Evolutionary conservation across 2,329 filamentous ascomycete genomes (phyloP), one percentile per base, ranked within the genome.

Genomic region (Stachybotrys elegans): DNA sequence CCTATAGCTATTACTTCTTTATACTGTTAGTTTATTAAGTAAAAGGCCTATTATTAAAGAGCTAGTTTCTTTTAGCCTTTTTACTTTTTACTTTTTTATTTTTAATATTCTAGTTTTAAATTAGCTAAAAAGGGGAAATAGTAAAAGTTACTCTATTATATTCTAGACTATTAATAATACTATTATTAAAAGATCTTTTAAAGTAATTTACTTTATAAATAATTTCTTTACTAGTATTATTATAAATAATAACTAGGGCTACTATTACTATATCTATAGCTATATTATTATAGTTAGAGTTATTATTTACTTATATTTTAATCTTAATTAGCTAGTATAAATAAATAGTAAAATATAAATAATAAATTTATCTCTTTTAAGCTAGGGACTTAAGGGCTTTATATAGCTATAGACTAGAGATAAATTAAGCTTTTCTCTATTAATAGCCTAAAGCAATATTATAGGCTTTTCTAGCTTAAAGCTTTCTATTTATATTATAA

Each of bases 111-210:
- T 40, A 39, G 34, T 42, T 39, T 21, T 22, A 39, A 34, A 37
- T n/a, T n/a, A n/a, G n/a, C n/a, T n/a, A n/a, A n/a, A n/a, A n/a
- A n/a, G n/a, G n/a, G n/a, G n/a, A n/a, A n/a, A n/a, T n/a, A n/a
- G n/a, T n/a, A n/a, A n/a, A n/a, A n/a, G n/a, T n/a, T n/a, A n/a
- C n/a, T 44, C 23, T 42, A 42, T 45, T 42, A 31, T 35, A 37
- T 21, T 42, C 31, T 31, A 43, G 35, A 13, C 35, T 40, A 42
- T 8, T 17, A 44, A 36, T 27, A 43, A 23, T 40, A 43, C 32
- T 39, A 31, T 40, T 27, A 23, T 40, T 21, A 32, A 9, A 9
- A 35, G 8, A 9, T 8, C 14, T 8, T 9, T 35, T n/a, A 8
- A 35, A 16, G 31, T 16, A n/a, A 9, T 13, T 8, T 8, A 35